A percentile compares a stretch with the other conserved stretches of the same genome.
Evolutionary conservation across 2,329 filamentous ascomycete genomes (phyloP).

Genomic region (Furcasterigmium furcatum): DNA sequence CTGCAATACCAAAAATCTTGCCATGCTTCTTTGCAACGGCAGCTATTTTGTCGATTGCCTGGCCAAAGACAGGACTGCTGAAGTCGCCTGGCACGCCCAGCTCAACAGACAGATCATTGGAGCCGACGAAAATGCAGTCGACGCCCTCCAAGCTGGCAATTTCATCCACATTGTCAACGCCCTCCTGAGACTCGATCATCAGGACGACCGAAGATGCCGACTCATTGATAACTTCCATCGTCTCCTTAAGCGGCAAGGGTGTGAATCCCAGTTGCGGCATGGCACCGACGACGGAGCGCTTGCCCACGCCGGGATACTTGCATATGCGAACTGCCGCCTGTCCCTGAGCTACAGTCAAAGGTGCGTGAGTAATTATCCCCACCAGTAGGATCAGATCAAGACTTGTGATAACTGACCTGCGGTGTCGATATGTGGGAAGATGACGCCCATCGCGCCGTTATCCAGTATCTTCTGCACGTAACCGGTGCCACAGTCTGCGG

Average conservation of each 20-base stretch:
- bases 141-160: slow-evolving; percentile 25
- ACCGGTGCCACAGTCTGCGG: slow-evolving; percentile 26
- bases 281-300: slow-evolving; percentile 19
- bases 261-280: slow-evolving; percentile 16
- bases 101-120: slow-evolving; percentile 22
- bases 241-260: slow-evolving; percentile 14
- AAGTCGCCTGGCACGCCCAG: slow-evolving; percentile 18
- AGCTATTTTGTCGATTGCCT: slow-evolving; percentile 8
- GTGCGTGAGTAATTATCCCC: too few species aligned
- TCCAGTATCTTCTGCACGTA: slow-evolving; percentile 27
- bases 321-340: slow-evolving; percentile 19
- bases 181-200: slow-evolving; percentile 21
- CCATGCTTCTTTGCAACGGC: slow-evolving; percentile 12
- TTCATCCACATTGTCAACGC: slow-evolving; percentile 18
- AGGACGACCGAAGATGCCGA: slow-evolving; percentile 17
- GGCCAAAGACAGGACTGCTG: slow-evolving; percentile 10
- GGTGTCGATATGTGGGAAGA: slow-evolving; percentile 23
- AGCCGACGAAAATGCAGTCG: slow-evolving; percentile 25
- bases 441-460: slow-evolving; percentile 24
- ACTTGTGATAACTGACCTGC: slow-evolving; percentile 11
- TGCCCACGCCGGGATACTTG: slow-evolving; percentile 19
- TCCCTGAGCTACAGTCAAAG: slow-evolving; percentile 16
- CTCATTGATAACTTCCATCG: slow-evolving; percentile 15
- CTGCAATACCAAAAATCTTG: slow-evolving; percentile 17
- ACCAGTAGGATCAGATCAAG: neutral